Conservation (phyloP, 768 basidiomycete genomes). For the Tulasnella sp. region DNA sequence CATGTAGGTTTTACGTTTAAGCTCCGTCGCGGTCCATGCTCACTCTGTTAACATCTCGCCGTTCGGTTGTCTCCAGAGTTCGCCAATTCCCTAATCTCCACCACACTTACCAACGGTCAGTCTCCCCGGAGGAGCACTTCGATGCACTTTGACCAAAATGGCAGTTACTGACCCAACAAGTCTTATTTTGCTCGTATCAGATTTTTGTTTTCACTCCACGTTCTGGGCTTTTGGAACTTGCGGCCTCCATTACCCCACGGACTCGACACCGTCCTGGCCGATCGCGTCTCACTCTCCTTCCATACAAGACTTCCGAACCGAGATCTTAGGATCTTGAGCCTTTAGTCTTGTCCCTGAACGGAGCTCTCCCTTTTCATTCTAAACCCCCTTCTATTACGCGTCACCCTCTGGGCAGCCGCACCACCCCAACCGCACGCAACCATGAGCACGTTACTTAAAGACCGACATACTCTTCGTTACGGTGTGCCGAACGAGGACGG, state of each 20-base stretch:
- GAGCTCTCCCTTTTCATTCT: constrained; percentile 9
- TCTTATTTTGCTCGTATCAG: constrained; percentile 19
- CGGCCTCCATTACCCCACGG: constrained; percentile 22
- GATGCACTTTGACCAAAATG: constrained; percentile 1
- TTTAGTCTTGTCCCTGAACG: constrained; percentile 12
- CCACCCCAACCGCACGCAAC: neutral
- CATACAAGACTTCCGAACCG: constrained; percentile 17
- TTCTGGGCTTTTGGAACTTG: constrained; percentile 31
- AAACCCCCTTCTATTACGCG: neutral
- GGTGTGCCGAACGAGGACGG: constrained; percentile 15
- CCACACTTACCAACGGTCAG: constrained; percentile 5
- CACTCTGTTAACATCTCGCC: constrained; percentile 6
- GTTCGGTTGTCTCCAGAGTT: constrained; percentile 11
- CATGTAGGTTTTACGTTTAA: constrained; percentile 25
- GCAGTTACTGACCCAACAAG: neutral
- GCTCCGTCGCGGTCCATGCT: neutral
- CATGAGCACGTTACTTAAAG: constrained; percentile 20
- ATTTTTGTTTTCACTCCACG: constrained; percentile 30
- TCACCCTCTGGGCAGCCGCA: neutral
- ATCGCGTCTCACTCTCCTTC: constrained; percentile 28
- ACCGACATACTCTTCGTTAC: constrained; percentile 6
- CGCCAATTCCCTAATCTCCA: constrained; percentile 7
- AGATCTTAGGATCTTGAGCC: constrained; percentile 20
- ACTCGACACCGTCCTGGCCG: constrained; percentile 17
- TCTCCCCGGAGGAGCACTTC: neutral